A percentile compares a stretch with the other conserved stretches of the same genome.
Evolutionary conservation across 2,329 filamentous ascomycete species (phyloP).

Genomic region (Aspergillus hiratsukae): DNA sequence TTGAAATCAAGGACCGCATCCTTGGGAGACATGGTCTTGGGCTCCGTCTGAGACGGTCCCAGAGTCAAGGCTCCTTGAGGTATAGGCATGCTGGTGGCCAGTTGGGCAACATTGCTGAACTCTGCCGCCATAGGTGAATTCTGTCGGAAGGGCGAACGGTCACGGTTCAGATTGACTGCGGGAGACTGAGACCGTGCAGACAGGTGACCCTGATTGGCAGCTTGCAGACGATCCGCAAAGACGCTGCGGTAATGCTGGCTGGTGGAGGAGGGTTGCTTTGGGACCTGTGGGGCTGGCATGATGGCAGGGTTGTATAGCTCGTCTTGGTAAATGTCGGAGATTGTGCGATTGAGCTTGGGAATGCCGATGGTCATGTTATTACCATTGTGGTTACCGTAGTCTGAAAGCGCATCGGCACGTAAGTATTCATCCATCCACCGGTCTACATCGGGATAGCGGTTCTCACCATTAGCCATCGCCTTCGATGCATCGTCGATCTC

Average conservation of each 20-base stretch:
- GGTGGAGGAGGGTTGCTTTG: conserved; percentile 28
- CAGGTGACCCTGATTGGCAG: conserved; percentile 70
- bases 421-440: conserved; percentile 62
- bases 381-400: conserved; percentile 45
- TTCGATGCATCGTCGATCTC: conserved; percentile 51
- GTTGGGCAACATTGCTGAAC: conserved; percentile 37
- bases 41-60: conserved; percentile 39
- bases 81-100: conserved; percentile 36
- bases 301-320: conserved; percentile 66
- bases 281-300: conserved; percentile 32
- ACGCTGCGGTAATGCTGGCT: conserved; percentile 49
- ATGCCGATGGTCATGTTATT: conserved; percentile 41
- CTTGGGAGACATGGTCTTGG: conserved; percentile 89
- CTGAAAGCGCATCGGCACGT: conserved; percentile 56
- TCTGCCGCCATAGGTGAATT: conserved; percentile 59
- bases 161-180: conserved; percentile 51
- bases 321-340: conserved; percentile 80
- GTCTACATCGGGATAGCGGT: conserved; percentile 30
- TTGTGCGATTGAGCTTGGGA: conserved; percentile 78
- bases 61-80: conserved; percentile 28
- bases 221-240: conserved; percentile 71
- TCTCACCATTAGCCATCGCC: conserved; percentile 53
- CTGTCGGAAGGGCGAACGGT: conserved; percentile 76
- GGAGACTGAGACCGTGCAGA: conserved; percentile 59
- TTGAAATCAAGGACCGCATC: conserved; percentile 84